Conservation (phyloP, 2,329 filamentous ascomycete genomes). For the Colletotrichum coccodes region DNA sequence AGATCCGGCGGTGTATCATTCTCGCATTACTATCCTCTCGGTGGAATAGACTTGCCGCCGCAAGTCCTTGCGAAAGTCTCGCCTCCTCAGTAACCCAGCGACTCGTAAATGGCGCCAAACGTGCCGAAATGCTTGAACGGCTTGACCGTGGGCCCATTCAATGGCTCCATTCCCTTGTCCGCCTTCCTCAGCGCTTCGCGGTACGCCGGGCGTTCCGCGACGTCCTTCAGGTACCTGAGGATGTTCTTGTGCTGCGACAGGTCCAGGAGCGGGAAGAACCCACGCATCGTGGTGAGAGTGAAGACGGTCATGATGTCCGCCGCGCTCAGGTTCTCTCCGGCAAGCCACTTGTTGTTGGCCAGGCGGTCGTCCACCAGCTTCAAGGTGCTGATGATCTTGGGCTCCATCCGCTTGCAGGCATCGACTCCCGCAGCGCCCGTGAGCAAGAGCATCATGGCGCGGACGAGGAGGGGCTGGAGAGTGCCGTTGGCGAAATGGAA, state of each 20-base stretch:
- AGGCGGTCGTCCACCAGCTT: slow-evolving; percentile 61
- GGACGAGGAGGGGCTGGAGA: slow-evolving; percentile 50
- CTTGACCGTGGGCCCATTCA: slow-evolving; percentile 20
- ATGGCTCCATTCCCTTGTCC: slow-evolving; percentile 55
- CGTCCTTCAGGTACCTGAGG: slow-evolving; percentile 55
- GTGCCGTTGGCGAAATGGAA: slow-evolving; percentile 66
- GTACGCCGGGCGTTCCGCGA: slow-evolving; percentile 57
- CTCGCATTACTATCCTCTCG: too few species aligned
- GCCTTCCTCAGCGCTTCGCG: slow-evolving; percentile 57
- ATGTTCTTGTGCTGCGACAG: slow-evolving; percentile 54
- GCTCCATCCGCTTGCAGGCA: slow-evolving; percentile 2
- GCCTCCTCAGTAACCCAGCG: neutral
- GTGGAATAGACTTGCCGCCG: too few species aligned
- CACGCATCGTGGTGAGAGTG: slow-evolving; percentile 69
- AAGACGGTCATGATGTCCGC: slow-evolving; percentile 75
- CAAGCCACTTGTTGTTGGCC: slow-evolving; percentile 60
- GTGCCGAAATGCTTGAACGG: slow-evolving; percentile 22
- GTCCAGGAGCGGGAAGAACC: slow-evolving; percentile 55
- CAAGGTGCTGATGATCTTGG: slow-evolving; percentile 1
- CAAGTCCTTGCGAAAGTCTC: too few species aligned
- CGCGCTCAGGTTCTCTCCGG: slow-evolving; percentile 69
- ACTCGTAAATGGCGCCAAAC: neutral
- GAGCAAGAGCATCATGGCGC: slow-evolving; percentile 43
- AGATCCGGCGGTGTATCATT: too few species aligned
- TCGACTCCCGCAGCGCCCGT: slow-evolving; percentile 38